A percentile compares a stretch with the other conserved stretches of the same genome.
phyloP scores from a whole-genome alignment of 176 grass and related monocot genomes.

The Tuctoria greenei region DNA sequence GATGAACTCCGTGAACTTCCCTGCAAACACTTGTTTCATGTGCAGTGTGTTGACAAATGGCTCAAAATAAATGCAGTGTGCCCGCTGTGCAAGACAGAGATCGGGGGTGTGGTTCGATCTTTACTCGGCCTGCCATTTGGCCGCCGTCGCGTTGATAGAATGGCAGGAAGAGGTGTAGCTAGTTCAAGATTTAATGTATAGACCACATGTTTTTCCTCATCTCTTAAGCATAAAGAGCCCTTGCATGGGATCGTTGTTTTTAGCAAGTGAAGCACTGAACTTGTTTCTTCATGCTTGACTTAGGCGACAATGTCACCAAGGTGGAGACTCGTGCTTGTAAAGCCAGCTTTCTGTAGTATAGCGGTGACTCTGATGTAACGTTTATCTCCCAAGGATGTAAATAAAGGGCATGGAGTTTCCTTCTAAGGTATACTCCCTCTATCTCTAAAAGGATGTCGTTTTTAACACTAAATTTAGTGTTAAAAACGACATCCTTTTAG shows the following conservation, averaged over 20 bases:
- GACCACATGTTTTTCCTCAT: background rate
- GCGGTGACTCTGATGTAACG: constrained; percentile 19
- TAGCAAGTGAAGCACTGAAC: background rate
- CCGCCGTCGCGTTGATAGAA: constrained; percentile 54
- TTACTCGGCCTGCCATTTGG: constrained; percentile 60
- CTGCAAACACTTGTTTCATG: constrained; percentile 86
- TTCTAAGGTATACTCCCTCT: too few species aligned
- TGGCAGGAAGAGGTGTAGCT: constrained; percentile 50
- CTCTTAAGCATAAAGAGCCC: background rate
- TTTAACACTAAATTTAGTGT: too few species aligned
- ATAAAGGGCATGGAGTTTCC: constrained; percentile 36
- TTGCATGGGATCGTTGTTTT: constrained; percentile 13
- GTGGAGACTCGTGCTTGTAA: constrained; percentile 18
- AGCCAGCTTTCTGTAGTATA: constrained; percentile 5
- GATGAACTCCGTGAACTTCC: constrained; percentile 87
- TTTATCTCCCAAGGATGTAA: constrained; percentile 29
- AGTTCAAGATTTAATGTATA: constrained; percentile 59
- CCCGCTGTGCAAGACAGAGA: constrained; percentile 91
- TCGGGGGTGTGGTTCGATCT: constrained; percentile 47
- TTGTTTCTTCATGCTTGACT: background rate
- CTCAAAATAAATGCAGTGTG: constrained; percentile 96
- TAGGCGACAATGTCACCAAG: background rate
- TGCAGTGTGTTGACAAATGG: constrained; percentile 95
- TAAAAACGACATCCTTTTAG: too few species aligned
- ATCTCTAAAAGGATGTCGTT: too few species aligned